A percentile compares a stretch with the other conserved stretches of the same genome.
These are phyloP conservation scores for Ascochyta lentis DNA, from an alignment of 2,329 filamentous ascomycete genomes.

Conservation along the genomic window DNA sequence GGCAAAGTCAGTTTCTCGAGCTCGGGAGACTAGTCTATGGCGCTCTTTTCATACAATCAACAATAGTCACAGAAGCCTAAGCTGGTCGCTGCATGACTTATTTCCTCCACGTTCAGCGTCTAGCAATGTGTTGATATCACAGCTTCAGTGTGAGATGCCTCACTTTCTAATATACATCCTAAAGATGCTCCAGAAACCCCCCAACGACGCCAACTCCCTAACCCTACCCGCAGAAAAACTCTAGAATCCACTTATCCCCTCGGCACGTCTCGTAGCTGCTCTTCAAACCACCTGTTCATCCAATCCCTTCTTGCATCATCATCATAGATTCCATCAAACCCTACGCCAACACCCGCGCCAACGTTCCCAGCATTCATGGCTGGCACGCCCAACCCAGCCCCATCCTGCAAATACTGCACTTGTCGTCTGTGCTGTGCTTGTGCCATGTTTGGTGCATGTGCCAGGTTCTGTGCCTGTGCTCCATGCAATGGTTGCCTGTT, in stretches of 20 bases:
- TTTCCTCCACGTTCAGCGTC: neutral
- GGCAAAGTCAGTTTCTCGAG: slow-evolving; percentile 22
- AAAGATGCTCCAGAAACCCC: neutral
- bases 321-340: neutral
- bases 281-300: neutral
- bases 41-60: neutral
- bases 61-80: no score
- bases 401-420: no score
- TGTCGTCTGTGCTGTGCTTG: no score
- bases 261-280: neutral
- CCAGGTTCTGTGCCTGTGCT: no score
- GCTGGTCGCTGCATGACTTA: no score
- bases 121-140: neutral
- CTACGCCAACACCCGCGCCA: neutral
- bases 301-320: neutral
- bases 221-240: neutral
- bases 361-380: neutral
- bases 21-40: slow-evolving; percentile 16
- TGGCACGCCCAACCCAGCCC: neutral
- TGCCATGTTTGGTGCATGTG: no score
- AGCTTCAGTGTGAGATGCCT: neutral
- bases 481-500: neutral
- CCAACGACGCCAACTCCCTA: neutral
- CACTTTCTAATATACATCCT: neutral
- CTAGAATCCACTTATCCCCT: neutral